Conservation (phyloP, 2,329 filamentous ascomycete genomes). For the Microcyclospora tardicrescens region DNA sequence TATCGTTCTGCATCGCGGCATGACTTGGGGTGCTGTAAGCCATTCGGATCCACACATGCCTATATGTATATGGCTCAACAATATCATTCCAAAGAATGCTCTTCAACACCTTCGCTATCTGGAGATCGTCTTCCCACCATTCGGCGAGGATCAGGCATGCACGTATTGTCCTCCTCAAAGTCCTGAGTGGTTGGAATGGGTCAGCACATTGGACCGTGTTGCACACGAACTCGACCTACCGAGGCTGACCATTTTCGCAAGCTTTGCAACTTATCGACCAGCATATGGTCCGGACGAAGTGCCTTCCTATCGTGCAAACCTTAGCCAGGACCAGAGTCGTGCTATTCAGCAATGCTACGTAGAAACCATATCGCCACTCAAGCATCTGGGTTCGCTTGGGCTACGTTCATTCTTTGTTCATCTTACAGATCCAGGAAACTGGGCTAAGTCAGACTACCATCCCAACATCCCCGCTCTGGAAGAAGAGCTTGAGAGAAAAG, state of each 20-base stretch:
- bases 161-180: background rate
- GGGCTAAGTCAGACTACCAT: background rate
- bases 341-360: background rate
- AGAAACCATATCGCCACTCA: background rate
- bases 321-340: background rate
- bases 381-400: background rate
- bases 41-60: too few species aligned
- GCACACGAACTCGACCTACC: background rate
- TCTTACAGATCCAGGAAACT: background rate
- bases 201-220: background rate
- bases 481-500: too few species aligned
- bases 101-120: background rate
- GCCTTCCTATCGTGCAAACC: background rate
- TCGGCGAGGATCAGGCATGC: background rate
- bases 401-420: background rate
- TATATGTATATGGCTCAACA: background rate
- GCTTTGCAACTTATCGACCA: background rate
- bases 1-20: too few species aligned
- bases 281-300: background rate
- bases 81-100: background rate
- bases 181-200: background rate
- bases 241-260: background rate
- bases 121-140: background rate
- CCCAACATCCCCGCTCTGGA: too few species aligned
- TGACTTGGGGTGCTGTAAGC: too few species aligned